Evolutionary conservation across 2,329 filamentous ascomycete species (phyloP), one percentile per base, ranked within the genome.

Genomic region (Claviceps lovelessii): DNA sequence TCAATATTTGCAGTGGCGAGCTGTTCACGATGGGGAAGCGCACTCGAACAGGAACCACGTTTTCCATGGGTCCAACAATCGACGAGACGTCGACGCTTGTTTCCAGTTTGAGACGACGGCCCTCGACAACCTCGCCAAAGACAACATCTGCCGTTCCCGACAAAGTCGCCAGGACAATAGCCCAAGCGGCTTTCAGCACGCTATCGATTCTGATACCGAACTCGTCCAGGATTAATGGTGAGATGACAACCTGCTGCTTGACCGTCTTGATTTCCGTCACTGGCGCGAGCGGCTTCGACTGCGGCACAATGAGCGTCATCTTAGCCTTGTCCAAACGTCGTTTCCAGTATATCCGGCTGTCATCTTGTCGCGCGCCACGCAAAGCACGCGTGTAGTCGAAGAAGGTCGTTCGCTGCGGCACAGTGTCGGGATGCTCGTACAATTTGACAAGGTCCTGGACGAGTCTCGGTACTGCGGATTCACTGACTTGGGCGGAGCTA

Each of bases 181-280:
- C 74, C 78, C 80, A 83, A 0, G 78, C 78, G 0, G 77, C 73
- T 62, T 80, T 80, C 39, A 82, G 68, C 3, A 82, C 71, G 0
- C 76, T 74, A 56, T 78, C 75, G 42, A 77, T 76, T 0, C 70
- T 68, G 56, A 79, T 70, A 9, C 71, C 73, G 4, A 76, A 65
- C 41, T 71, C 71, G 8, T 68, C 60, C 4, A 76, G 62, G 45
- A 53, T 41, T 6, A 28, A 31, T 10, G 72, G 68, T 7, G 69
- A 70, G 1, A 76, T 62, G 0, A 71, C 60, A 19, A 75, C 68
- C 23, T 68, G 69, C 54, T 72, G 68, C 4, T 62, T 64, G 9
- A 77, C 55, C 0, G 70, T 73, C 56, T 68, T 72, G 54, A 69
- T 66, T 49, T 68, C 70, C 15, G 63, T 65, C 8, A 65, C 71